These are phyloP conservation scores for Mycena rebaudengoi DNA, from an alignment of 768 basidiomycete species.

Conservation along the genomic window DNA sequence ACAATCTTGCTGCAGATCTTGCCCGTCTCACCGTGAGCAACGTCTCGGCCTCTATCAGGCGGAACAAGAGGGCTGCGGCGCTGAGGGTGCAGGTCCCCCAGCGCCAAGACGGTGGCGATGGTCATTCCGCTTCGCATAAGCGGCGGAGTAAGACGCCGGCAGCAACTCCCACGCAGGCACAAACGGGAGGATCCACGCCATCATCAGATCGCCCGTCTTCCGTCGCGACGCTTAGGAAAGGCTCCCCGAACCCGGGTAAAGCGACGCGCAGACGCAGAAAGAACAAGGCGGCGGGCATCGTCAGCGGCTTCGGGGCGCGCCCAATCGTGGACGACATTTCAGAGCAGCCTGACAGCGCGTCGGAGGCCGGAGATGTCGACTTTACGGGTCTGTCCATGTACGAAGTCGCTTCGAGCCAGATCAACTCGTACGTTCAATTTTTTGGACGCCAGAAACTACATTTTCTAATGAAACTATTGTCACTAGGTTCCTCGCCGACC, in stretches of 20 bases:
- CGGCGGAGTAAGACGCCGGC: neutral
- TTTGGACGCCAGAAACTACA: neutral
- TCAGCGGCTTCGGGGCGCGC: conserved; percentile 43
- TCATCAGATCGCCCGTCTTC: conserved; percentile 14
- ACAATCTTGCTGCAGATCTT: conserved; percentile 17
- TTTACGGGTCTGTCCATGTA: conserved; percentile 48
- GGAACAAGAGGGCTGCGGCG: conserved; percentile 12
- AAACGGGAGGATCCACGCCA: too few species aligned
- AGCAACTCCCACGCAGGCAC: too few species aligned
- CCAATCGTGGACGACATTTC: conserved; percentile 62
- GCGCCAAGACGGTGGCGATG: neutral
- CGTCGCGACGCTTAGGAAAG: conserved; percentile 4
- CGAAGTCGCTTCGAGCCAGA: conserved; percentile 66
- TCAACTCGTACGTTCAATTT: conserved; percentile 61
- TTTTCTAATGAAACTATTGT: neutral
- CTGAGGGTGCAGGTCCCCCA: neutral
- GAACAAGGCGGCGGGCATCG: neutral
- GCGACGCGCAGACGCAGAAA: neutral
- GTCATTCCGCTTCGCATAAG: neutral
- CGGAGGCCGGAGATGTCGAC: conserved; percentile 43
- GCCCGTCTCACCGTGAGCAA: conserved; percentile 19
- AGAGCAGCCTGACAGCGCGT: conserved; percentile 42
- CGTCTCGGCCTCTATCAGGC: conserved; percentile 10
- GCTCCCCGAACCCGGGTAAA: neutral
- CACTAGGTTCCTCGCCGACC: conserved; percentile 61